Evolutionary conservation across 108 stramenopile species (phyloP).

Genomic region (Hondaea fermentalgiana): DNA sequence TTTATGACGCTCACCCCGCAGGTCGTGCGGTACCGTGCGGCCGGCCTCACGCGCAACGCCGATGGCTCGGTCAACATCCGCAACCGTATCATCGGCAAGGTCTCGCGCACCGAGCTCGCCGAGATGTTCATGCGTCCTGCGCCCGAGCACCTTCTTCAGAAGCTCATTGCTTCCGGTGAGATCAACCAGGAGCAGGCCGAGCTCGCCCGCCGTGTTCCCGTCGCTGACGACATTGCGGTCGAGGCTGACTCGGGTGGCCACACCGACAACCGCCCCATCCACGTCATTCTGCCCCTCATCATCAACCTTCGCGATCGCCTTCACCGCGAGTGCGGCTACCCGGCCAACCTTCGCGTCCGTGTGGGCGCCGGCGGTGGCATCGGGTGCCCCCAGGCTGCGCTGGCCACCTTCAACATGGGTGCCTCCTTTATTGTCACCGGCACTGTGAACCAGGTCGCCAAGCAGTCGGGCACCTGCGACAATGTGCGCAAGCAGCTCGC

Average conservation of each 20-base stretch:
- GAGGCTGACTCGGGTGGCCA: background rate
- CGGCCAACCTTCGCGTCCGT: background rate
- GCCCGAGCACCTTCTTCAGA: background rate
- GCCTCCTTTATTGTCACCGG: background rate
- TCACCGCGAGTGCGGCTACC: background rate
- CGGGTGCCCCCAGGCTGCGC: background rate
- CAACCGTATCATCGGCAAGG: background rate
- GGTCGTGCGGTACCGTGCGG: background rate
- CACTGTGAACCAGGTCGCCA: background rate
- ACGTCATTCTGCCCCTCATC: background rate
- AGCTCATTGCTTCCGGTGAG: background rate
- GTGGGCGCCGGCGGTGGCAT: background rate
- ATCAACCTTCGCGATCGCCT: background rate
- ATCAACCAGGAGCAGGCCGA: background rate
- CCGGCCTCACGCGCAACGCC: background rate
- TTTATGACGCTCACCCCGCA: background rate
- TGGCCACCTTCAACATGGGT: background rate
- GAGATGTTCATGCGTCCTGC: background rate
- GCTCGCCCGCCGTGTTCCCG: background rate
- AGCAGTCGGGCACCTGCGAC: background rate
- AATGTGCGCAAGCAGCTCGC: background rate
- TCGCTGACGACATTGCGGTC: background rate
- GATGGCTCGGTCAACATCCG: background rate
- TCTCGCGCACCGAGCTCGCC: background rate
- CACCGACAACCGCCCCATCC: conserved; percentile 4